Evolutionary conservation across 1,284 basidiomycete genomes (phyloP).

Genomic region (Taiwanofungus camphoratus): DNA sequence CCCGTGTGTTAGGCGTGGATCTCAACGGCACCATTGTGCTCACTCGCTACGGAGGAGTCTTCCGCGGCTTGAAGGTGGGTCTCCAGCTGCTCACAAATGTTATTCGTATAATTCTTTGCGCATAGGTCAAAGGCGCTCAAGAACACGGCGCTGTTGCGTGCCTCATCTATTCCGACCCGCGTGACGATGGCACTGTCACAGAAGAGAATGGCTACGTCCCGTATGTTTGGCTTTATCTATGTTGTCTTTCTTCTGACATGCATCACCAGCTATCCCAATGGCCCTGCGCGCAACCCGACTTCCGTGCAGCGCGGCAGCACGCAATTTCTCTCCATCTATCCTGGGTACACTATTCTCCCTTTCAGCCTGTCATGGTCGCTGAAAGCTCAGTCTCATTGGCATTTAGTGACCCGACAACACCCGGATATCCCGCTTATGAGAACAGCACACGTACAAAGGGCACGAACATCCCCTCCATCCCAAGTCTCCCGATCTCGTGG

Average conservation of each 20-base stretch:
- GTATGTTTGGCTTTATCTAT: constrained; percentile 27
- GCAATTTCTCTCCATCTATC: constrained; percentile 75
- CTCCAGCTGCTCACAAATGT: not conserved
- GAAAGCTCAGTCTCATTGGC: too few relatives aligned
- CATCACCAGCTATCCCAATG: constrained; percentile 52
- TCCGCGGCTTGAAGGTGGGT: constrained; percentile 78
- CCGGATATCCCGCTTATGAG: constrained; percentile 84
- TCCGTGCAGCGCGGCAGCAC: constrained; percentile 85
- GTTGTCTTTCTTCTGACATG: not conserved
- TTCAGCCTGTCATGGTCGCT: too few relatives aligned
- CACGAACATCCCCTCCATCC: constrained; percentile 73
- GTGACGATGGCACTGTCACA: constrained; percentile 84
- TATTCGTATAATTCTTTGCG: not conserved
- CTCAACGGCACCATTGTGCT: constrained; percentile 78
- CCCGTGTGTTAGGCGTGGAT: constrained; percentile 45
- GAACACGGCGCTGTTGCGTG: constrained; percentile 73
- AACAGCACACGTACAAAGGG: constrained; percentile 68
- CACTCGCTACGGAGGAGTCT: constrained; percentile 73
- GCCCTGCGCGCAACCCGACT: constrained; percentile 81
- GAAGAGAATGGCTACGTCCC: constrained; percentile 68
- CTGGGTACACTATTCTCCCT: constrained; percentile 42
- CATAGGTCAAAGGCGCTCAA: constrained; percentile 74
- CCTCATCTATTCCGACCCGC: constrained; percentile 85
- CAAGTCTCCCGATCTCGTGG: constrained; percentile 74
- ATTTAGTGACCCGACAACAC: constrained; percentile 71